Conservation (phyloP, 345 rosid species). For the Gynandropsis gynandra region DNA sequence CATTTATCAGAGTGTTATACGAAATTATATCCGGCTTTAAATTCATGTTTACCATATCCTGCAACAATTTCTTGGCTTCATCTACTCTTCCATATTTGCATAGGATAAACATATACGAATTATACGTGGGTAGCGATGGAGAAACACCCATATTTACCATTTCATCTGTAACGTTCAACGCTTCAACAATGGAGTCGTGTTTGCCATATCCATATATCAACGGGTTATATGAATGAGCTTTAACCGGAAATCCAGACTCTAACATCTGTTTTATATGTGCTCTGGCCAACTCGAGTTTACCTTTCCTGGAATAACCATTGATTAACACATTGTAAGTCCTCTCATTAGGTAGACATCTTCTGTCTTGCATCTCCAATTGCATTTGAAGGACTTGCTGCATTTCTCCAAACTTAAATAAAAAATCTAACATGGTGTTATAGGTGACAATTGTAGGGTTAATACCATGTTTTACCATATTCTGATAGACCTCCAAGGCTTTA, state of each 20-base stretch:
- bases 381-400: conserved; percentile 39
- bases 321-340: conserved; percentile 59
- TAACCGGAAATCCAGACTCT: conserved; percentile 40
- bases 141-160: conserved; percentile 41
- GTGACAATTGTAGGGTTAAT: conserved; percentile 46
- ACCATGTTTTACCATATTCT: conserved; percentile 45
- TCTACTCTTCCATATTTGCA: conserved; percentile 40
- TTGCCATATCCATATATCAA: conserved; percentile 48
- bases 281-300: conserved; percentile 44
- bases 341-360: conserved; percentile 29
- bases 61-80: conserved; percentile 43
- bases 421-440: conserved; percentile 54
- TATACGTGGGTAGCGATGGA: conserved; percentile 41
- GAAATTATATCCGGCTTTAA: conserved; percentile 52
- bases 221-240: conserved; percentile 47
- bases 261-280: conserved; percentile 44
- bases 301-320: conserved; percentile 47
- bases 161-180: conserved; percentile 38
- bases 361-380: conserved; percentile 40
- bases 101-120: conserved; percentile 40
- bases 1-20: conserved; percentile 53
- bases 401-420: conserved; percentile 52
- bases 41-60: conserved; percentile 37
- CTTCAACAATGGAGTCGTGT: conserved; percentile 48
- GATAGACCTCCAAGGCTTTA: conserved; percentile 33